These are phyloP conservation scores for Camelina laxa DNA, from an alignment of 345 rosid genomes.

Conservation along the genomic window DNA sequence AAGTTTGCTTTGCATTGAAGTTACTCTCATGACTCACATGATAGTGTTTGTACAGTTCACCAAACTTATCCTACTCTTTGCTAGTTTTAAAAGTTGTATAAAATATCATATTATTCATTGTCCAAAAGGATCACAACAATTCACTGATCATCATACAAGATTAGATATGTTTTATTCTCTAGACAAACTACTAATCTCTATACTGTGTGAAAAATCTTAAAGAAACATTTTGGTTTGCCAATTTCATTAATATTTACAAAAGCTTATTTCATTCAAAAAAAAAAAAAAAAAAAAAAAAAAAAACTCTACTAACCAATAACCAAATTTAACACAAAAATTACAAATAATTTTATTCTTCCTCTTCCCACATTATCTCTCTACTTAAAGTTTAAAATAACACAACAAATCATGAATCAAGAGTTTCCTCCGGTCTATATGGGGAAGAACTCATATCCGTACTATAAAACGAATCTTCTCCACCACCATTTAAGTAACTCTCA, in stretches of 20 bases:
- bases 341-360: not conserved
- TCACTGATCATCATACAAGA: constrained; percentile 22
- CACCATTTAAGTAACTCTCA: constrained; percentile 67
- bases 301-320: not conserved
- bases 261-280: constrained; percentile 19
- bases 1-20: constrained; percentile 45
- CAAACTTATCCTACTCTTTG: constrained; percentile 27
- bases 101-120: constrained; percentile 31
- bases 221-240: too few relatives aligned
- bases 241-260: constrained; percentile 7
- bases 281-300: not conserved
- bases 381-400: not conserved
- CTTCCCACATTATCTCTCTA: constrained; percentile 11
- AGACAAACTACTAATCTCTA: constrained; percentile 16
- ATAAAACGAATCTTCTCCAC: constrained; percentile 86
- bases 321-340: constrained; percentile 23
- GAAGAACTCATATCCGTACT: constrained; percentile 96
- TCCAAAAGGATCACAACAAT: constrained; percentile 43
- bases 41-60: constrained; percentile 36
- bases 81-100: not conserved
- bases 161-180: constrained; percentile 1
- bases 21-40: constrained; percentile 45
- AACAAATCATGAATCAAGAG: constrained; percentile 29
- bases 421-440: constrained; percentile 48
- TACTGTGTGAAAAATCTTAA: too few relatives aligned